phyloP scores from a whole-genome alignment of 495 filamentous ascomycete species.

The Penicillium mononematosum region DNA sequence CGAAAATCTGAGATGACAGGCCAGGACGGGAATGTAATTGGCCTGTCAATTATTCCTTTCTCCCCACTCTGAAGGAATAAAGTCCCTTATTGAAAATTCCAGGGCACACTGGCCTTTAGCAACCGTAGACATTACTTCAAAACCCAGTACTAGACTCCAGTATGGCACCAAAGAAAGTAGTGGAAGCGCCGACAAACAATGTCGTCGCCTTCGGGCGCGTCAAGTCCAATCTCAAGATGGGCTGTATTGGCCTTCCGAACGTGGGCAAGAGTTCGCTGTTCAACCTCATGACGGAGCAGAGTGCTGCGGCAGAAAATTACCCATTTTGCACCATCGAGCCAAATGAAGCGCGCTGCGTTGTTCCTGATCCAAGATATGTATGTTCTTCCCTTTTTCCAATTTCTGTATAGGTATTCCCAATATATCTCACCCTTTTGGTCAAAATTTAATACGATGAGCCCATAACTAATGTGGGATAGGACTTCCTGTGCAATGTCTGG shows the following conservation, averaged over 20 bases:
- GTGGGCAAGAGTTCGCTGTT: conserved; percentile 1
- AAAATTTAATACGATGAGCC: not conserved
- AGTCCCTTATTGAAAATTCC: too few species aligned
- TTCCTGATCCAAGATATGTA: conserved; percentile 3
- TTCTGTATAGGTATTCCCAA: not conserved
- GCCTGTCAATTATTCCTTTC: too few species aligned
- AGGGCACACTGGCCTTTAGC: not conserved
- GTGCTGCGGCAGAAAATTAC: not conserved
- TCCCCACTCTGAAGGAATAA: too few species aligned
- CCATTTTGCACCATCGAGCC: conserved; percentile 3
- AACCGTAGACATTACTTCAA: not conserved
- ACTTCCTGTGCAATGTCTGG: not conserved
- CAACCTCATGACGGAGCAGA: conserved; percentile 2
- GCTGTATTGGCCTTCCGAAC: not conserved
- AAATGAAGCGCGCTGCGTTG: conserved; percentile 1
- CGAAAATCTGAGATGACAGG: too few species aligned
- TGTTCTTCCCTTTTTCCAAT: not conserved
- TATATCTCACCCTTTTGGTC: not conserved
- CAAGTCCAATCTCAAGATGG: conserved; percentile 3
- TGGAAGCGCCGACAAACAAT: not conserved
- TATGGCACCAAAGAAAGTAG: conserved; percentile 1
- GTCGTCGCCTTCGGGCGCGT: conserved; percentile 1
- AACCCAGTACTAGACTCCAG: not conserved
- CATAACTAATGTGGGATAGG: not conserved
- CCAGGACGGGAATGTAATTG: too few species aligned